Conservation (phyloP, 495 filamentous ascomycete genomes). For the Daldinia caldariorum region DNA sequence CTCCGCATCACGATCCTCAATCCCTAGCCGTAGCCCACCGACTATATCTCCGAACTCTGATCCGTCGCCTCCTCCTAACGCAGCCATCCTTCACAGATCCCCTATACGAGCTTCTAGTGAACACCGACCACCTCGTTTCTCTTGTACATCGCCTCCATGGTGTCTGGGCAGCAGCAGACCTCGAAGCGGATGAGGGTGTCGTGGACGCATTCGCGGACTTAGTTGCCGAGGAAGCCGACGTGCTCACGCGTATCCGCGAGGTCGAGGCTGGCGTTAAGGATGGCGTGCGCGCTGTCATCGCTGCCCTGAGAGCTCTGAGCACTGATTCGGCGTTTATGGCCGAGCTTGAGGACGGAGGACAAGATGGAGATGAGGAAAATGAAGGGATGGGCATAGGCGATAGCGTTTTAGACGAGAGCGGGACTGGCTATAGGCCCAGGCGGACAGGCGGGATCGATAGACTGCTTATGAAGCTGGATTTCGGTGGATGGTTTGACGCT, state of each 20-base stretch:
- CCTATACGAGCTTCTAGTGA: conserved; percentile 74
- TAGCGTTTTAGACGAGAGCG: conserved; percentile 44
- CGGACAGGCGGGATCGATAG: conserved; percentile 78
- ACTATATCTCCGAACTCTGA: conserved; percentile 73
- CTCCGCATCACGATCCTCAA: conserved; percentile 74
- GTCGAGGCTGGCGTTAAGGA: conserved; percentile 63
- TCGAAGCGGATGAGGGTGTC: conserved; percentile 81
- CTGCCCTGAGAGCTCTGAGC: conserved; percentile 54
- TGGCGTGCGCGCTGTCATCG: conserved; percentile 71
- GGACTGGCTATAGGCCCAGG: conserved; percentile 66
- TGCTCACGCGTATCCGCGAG: conserved; percentile 65
- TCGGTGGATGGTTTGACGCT: conserved; percentile 60
- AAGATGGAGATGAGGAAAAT: conserved; percentile 37
- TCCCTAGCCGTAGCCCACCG: conserved; percentile 81
- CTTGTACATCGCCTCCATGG: conserved; percentile 75
- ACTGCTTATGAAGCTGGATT: conserved; percentile 88
- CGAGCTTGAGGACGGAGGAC: conserved; percentile 46
- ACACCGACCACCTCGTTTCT: conserved; percentile 80
- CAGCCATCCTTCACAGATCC: conserved; percentile 73
- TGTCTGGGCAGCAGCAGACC: conserved; percentile 76
- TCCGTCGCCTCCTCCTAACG: conserved; percentile 74
- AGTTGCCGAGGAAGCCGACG: conserved; percentile 70
- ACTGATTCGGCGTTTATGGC: conserved; percentile 41
- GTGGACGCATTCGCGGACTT: conserved; percentile 77
- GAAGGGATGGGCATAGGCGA: conserved; percentile 14